Evolutionary conservation across 768 basidiomycete species (phyloP), one percentile per base, ranked within the genome.

Genomic region (Astraeus odoratus): DNA sequence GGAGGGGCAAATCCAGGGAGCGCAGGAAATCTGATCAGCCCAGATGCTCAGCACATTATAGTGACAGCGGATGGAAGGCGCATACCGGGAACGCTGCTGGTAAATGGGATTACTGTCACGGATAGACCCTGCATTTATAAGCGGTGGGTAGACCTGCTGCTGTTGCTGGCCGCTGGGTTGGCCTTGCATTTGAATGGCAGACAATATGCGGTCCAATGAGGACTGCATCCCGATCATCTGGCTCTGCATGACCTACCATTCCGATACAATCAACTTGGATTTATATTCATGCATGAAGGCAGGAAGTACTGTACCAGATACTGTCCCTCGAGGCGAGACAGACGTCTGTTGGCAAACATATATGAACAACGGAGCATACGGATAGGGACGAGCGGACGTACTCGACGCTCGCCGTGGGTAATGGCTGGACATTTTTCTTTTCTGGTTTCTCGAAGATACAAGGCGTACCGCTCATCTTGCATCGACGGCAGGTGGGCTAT

Each of bases 161-260:
- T 61, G 69, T 41, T 66, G 39, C 24, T 40, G 65, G 15, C 35
- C 53, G 48, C 43, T 58, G 34, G 59, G 51, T 42, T 67, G 71
- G 34, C 53, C 55, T 52, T 68, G 71, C 34, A 42, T 57, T 55
- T 77, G 84, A 46, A 91, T 71, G 2, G 77, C 81, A 36, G 75
- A 68, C 44, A 92, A 67, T 58, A 92, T 92, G 42, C 89, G 77
- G 65, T 92, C 89, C 51, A 92, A 64, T 20, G 88, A 85, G 5
- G 87, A 85, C 65, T 92, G 90, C 83, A 92, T 87, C 55, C 89
- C 89, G 55, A 92, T 91, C 86, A 92, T 90, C 61, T 91, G 89
- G 66, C 86, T 88, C 63, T 92, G 87, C 79, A 92, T 86, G 53
- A 89, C 83, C 87, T 88, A 50, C 33, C 29, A 49, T 46, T 19